Evolutionary conservation across 108 stramenopile species (phyloP), one percentile per base, ranked within the genome.

Genomic region (Cyclotella baltica): DNA sequence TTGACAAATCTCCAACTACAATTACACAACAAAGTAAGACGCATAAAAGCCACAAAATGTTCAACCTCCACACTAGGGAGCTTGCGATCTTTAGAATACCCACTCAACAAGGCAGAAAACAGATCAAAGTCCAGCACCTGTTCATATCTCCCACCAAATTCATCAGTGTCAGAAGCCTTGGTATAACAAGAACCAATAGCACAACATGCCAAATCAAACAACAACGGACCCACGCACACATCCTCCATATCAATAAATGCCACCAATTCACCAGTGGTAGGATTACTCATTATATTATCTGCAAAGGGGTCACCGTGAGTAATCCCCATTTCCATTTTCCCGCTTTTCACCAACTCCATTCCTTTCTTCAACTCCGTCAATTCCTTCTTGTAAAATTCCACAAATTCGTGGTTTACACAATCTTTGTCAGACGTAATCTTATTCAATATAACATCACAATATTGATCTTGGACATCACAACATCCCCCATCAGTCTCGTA

Each of bases 241-340:
- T 58, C 57, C 30, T 58, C 57, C 27, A 58, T 58, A 18, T 58
- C 57, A 58, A 58, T 58, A 58, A 58, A 58, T 30, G 57, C 57
- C 57, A 30, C 27, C 8, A 58, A 30, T 28, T 58, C 57, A 29
- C 57, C 57, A 58, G 4, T 58, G 4, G 27, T 28, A 10, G 57
- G 57, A 58, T 58, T 58, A 18, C 57, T 58, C 57, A 58, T 31
- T 28, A 58, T 30, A 30, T 58, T 58, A 18, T 58, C 57, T 58
- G 57, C 57, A 58, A 58, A 58, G 4, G 57, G 57, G 19, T 58
- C 57, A 2, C 57, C 57, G 29, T 58, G 57, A 58, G 57, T 58
- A 4, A 58, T 30, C 5, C 57, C 57, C 4, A 58, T 58, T 10
- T 6, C 57, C 2, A 58, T 10, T 19, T 30, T 28, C 10, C 57